Evolutionary conservation across 441 rosid genomes (phyloP), one percentile per base, ranked within the genome.

Genomic region (Corymbia citriodora): DNA sequence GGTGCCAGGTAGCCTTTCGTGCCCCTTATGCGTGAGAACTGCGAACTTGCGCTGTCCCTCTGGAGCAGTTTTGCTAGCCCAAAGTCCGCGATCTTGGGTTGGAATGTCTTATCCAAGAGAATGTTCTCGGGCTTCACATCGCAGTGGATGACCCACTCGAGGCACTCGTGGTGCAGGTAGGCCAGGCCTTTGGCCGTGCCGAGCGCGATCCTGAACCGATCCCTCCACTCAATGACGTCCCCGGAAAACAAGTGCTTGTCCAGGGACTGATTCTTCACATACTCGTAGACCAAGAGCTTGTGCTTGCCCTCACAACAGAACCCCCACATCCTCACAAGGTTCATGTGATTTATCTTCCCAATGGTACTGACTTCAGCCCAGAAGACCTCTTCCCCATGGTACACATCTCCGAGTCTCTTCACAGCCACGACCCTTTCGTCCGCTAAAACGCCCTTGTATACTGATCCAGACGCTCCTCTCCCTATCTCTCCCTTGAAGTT

Each of bases 1-100:
- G 94, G 95, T 48, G 95, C 95, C 95, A 93, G 91, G 90, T 94
- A 93, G 49, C 93, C 93, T 55, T 93, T 94, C 18, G 95, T 94
- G 63, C 94, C 94, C 49, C 93, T 85, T 63, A 93, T 82, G 55
- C 31, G 90, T 18, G 93, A 91, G 61, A 92, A 92, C n/a, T 88
- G 91, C 14, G 92, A 87, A n/a, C 52, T 90, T 8, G 63, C 55
- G 53, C 89, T 88, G 29, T 87, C 93, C 45, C 94, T 91, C 33
- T 91, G 90, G 17, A 90, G 89, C 88, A 92, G 86, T 91, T 93
- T 93, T 2, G 93, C 93, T 0, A 93, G 92, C n/a, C 94, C 94
- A 61, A 94, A 93, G 89, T 94, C 94, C 9, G 95, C 91, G 52
- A 94, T 93, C 91, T 93, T 93, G 49, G 95, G 89, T 23, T 90